Evolutionary conservation across 371 early-diverging fungal genomes (phyloP), one percentile per base, ranked within the genome.

Genomic region (Apophysomyces elegans): DNA sequence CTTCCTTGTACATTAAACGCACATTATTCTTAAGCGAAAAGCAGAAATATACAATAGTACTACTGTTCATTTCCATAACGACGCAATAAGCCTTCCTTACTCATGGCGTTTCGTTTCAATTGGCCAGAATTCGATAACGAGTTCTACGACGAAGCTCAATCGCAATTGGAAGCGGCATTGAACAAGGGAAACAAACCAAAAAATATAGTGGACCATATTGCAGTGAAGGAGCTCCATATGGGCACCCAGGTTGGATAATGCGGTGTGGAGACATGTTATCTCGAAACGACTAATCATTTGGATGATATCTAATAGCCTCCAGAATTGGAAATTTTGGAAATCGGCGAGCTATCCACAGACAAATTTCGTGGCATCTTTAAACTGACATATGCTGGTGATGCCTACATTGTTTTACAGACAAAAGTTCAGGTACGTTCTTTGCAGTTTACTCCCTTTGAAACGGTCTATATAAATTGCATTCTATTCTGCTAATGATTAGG

Each of bases 241-340:
- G 99, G 99, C 12, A 94, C 95, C 38, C 81, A 85, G 86, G 95
- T 93, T 78, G 65, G 76, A 59, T 58, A n/a, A n/a, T n/a, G 16
- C 7, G 16, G 11, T 43, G 39, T 43, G 18, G 11, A 13, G 12
- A 37, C 46, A 32, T 44, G 7, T 16, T 12, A 35, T 26, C 16
- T 26, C 32, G 58, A 38, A 38, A 14, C 5, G n/a, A 59, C 26
- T 47, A 59, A 14, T 12, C 58, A 62, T 13, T 46, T 41, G 41
- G 36, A 1, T n/a, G 41, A 4, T 32, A 26, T 37, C 21, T 65
- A 26, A 7, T 76, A 94, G 91, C 93, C 99, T n/a, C 99, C 99
- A 12, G 96, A 96, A 47, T 86, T 99, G 36, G 98, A 98, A 71
- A 95, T 99, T 65, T 79, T 99, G n/a, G 99, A 99, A 69, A 95